phyloP scores from a whole-genome alignment of 768 basidiomycete species.

The Suillus subluteus region DNA sequence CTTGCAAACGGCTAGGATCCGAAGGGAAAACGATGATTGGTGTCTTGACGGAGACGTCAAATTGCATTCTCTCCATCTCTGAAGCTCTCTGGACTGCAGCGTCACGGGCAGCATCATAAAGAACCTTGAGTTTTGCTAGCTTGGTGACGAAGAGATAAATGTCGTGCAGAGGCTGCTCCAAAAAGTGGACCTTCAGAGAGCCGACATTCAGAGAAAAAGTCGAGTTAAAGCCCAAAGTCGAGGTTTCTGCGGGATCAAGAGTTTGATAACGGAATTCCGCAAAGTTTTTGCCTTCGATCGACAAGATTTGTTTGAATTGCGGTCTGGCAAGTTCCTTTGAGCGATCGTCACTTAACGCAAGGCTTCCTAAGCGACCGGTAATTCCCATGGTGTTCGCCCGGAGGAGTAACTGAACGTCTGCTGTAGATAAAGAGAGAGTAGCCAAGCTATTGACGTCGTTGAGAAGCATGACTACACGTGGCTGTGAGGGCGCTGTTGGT shows the following conservation, averaged over 20 bases:
- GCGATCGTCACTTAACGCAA: conserved; percentile 81
- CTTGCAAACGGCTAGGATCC: conserved; percentile 58
- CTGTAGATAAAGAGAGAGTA: conserved; percentile 88
- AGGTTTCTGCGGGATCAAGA: conserved; percentile 71
- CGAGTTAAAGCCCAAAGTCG: conserved; percentile 81
- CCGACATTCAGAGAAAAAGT: conserved; percentile 82
- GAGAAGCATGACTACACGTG: conserved; percentile 68
- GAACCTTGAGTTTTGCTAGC: conserved; percentile 87
- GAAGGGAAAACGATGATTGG: conserved; percentile 91
- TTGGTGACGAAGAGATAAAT: conserved; percentile 83
- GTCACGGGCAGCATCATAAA: conserved; percentile 93
- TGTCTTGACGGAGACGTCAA: conserved; percentile 86
- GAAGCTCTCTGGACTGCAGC: conserved; percentile 91
- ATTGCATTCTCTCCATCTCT: conserved; percentile 94
- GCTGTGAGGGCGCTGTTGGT: conserved; percentile 16
- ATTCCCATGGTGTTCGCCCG: conserved; percentile 75
- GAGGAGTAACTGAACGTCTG: conserved; percentile 80
- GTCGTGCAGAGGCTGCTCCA: conserved; percentile 89
- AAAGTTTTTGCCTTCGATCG: conserved; percentile 93
- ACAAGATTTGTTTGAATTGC: conserved; percentile 83
- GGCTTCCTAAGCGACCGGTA: conserved; percentile 79
- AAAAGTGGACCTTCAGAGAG: conserved; percentile 86
- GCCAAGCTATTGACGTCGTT: conserved; percentile 74
- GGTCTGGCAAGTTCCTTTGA: conserved; percentile 50
- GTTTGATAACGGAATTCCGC: conserved; percentile 95